A percentile compares a stretch with the other conserved stretches of the same genome.
These are phyloP conservation scores for Phytophthora litchii DNA, from an alignment of 352 stramenopile genomes.

Conservation along the genomic window DNA sequence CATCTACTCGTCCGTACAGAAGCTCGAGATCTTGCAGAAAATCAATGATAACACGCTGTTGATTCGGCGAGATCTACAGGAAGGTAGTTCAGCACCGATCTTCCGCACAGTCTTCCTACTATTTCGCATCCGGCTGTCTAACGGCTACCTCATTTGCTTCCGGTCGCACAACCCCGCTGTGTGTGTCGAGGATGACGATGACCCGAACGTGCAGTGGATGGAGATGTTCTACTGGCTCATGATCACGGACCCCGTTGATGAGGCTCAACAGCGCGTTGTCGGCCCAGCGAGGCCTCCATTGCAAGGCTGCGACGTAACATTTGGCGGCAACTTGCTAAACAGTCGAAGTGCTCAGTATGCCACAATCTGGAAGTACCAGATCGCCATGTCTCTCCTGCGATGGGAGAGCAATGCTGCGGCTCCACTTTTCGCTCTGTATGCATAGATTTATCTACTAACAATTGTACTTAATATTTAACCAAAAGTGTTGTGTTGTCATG, in stretches of 20 bases:
- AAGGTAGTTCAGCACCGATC: constrained; percentile 58
- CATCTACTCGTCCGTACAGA: constrained; percentile 81
- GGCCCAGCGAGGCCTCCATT: constrained; percentile 24
- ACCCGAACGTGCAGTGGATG: constrained; percentile 77
- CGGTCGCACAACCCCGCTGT: constrained; percentile 68
- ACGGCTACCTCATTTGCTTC: constrained; percentile 77
- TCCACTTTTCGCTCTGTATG: constrained; percentile 70
- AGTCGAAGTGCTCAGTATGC: constrained; percentile 64
- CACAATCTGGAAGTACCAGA: constrained; percentile 82
- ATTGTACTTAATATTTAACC: constrained; percentile 33
- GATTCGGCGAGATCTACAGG: constrained; percentile 76
- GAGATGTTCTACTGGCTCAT: constrained; percentile 84
- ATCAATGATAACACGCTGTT: constrained; percentile 83
- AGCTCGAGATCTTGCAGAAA: constrained; percentile 75
- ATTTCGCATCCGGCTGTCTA: constrained; percentile 62
- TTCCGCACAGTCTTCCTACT: constrained; percentile 82
- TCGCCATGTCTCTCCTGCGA: constrained; percentile 73
- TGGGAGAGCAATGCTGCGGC: constrained; percentile 84
- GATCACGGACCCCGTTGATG: constrained; percentile 50
- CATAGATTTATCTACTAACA: constrained; percentile 31
- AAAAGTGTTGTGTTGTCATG: constrained; percentile 10
- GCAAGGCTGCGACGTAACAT: constrained; percentile 62
- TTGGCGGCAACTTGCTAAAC: constrained; percentile 74
- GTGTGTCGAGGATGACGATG: constrained; percentile 58
- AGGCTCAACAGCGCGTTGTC: constrained; percentile 10